These are phyloP conservation scores for Ceratopteris richardii DNA, from an alignment of 75 land plant genomes.

Conservation along the genomic window DNA sequence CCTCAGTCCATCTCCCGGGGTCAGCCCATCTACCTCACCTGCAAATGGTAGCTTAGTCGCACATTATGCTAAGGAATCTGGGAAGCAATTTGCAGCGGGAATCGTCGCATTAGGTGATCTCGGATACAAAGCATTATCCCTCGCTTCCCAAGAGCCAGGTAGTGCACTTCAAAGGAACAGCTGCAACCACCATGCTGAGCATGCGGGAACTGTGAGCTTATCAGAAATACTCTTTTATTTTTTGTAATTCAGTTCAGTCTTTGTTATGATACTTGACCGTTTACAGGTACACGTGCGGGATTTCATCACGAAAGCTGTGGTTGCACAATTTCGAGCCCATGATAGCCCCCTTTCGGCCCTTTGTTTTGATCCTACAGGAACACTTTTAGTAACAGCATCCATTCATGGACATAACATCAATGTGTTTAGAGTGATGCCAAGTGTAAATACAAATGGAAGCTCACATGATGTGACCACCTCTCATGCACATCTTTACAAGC, in stretches of 20 bases:
- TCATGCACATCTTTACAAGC: constrained; percentile 75
- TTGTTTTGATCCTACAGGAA: constrained; percentile 95
- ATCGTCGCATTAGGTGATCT: constrained; percentile 75
- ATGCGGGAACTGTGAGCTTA: constrained; percentile 74
- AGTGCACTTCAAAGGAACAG: constrained; percentile 36
- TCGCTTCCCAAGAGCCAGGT: constrained; percentile 30
- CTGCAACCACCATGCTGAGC: constrained; percentile 34
- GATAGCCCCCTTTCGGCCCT: constrained; percentile 80
- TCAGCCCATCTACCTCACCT: constrained; percentile 55
- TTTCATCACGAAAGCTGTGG: constrained; percentile 56
- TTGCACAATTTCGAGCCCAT: constrained; percentile 89
- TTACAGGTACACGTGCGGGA: constrained; percentile 88
- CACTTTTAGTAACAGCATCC: constrained; percentile 89
- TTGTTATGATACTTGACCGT: too few relatives aligned
- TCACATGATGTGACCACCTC: constrained; percentile 34
- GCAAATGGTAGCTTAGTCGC: constrained; percentile 77
- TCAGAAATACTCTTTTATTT: background rate
- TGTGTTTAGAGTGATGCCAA: constrained; percentile 68
- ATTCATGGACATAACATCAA: constrained; percentile 92
- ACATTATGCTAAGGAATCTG: constrained; percentile 87
- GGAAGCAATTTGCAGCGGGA: constrained; percentile 89
- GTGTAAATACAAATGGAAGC: constrained; percentile 7
- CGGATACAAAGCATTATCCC: constrained; percentile 63
- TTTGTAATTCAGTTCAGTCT: background rate
- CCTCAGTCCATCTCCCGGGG: constrained; percentile 59